Base-by-base conservation (phyloP, 345 rosid species). In the Lepidium didymum region DNA sequence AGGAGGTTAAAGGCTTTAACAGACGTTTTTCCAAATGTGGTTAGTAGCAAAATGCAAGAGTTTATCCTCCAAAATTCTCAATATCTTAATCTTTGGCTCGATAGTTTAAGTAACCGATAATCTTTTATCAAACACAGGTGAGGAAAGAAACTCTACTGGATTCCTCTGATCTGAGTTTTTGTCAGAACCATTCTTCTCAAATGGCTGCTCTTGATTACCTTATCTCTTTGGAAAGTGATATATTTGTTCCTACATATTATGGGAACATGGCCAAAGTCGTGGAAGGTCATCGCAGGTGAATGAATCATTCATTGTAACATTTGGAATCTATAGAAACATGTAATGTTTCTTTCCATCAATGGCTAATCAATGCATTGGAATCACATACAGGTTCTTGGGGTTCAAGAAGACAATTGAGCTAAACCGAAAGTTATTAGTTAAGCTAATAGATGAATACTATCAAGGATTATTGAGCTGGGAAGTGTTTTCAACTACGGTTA, bases 191-290 rank as follows among this genome's bases (percentile, higher is more conserved):
- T 69, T 88, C 96, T 12, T 88, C 96, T 45, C 95, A 89, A 65
- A 83, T 89, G 91, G 99, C 97, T 53, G 97, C 98, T 19, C 69
- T 95, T 69, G 99, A 95, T 79, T 91, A 95, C 77, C 96, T 91
- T 21, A 97, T 95, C 6, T 80, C 99, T 1, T 68, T 91, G 60
- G 98, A 95, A 77, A 95, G 98, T 79, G 98, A 95, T 74, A 82
- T 95, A 64, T 91, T 95, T 38, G 86, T 95, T 31, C 97, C 97
- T 37, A 95, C 99, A 1, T 95, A 89, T 73, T 91, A 89, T 62
- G 99, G 99, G 49, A 95, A 95, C 86, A 95, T 95, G 99, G 99
- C 99, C 1, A 95, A 89, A 82, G 98, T 91, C 50, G 97, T 95
- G 23, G 96, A 91, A 86, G 99, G 99, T 74, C 99, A 95, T 77